phyloP scores from a whole-genome alignment of 768 basidiomycete genomes.

The Vishniacozyma victoriae region DNA sequence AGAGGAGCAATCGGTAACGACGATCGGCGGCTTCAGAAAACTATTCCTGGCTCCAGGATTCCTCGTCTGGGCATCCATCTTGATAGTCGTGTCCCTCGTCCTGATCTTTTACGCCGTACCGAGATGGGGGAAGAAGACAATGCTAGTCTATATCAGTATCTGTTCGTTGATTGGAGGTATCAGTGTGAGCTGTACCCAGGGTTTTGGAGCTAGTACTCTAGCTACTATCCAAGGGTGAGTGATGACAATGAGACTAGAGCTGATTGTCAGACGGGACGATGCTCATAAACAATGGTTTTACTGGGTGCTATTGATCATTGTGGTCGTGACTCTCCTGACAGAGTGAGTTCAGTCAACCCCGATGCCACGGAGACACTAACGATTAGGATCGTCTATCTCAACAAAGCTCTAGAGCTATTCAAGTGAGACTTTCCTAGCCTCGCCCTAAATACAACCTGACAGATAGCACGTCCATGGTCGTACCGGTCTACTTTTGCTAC shows the following conservation, averaged over 20 bases:
- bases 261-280: background rate
- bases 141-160: slow-evolving; percentile 77
- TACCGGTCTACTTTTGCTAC: slow-evolving; percentile 49
- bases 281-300: slow-evolving; percentile 51
- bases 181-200: slow-evolving; percentile 67
- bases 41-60: slow-evolving; percentile 82
- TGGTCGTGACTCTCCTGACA: slow-evolving; percentile 68
- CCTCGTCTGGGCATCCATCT: slow-evolving; percentile 58
- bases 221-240: slow-evolving; percentile 51
- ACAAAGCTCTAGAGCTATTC: slow-evolving; percentile 90
- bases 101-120: slow-evolving; percentile 32
- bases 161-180: slow-evolving; percentile 92
- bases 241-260: background rate
- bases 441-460: background rate
- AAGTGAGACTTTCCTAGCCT: slow-evolving; percentile 15
- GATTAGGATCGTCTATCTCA: slow-evolving; percentile 83
- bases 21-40: slow-evolving; percentile 57
- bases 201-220: slow-evolving; percentile 85
- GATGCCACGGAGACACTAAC: background rate
- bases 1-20: slow-evolving; percentile 42
- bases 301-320: slow-evolving; percentile 78
- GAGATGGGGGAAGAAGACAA: slow-evolving; percentile 80
- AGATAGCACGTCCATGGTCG: slow-evolving; percentile 55
- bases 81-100: slow-evolving; percentile 26
- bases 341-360: slow-evolving; percentile 40